Percentiles rank a stretch among this genome's conserved stretches.
phyloP scores from a whole-genome alignment of 1,284 basidiomycete species.

The Ceratobasidium theobromae region DNA sequence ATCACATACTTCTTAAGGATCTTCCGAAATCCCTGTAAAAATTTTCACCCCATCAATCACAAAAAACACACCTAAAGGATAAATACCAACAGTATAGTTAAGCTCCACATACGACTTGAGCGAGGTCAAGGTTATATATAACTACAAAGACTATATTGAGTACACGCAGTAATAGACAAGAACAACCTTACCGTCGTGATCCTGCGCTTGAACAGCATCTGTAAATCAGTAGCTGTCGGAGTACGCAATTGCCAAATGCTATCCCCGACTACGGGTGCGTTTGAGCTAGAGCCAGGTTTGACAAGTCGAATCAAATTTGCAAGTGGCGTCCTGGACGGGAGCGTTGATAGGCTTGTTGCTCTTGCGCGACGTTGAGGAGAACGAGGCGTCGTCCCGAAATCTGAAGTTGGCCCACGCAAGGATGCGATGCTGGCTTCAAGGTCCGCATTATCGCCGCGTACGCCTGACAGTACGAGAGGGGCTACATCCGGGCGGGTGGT shows the following conservation, averaged over 20 bases:
- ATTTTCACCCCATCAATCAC: background rate
- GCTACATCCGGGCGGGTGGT: constrained; percentile 17
- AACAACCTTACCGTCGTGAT: constrained; percentile 59
- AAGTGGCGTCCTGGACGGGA: constrained; percentile 16
- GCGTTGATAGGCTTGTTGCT: constrained; percentile 25
- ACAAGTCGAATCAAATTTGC: constrained; percentile 16
- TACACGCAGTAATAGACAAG: background rate
- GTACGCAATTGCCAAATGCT: constrained; percentile 76
- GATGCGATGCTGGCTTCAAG: constrained; percentile 35
- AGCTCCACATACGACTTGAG: constrained; percentile 92
- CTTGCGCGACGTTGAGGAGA: constrained; percentile 15
- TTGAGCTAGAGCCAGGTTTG: constrained; percentile 3
- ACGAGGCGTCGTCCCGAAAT: constrained; percentile 43
- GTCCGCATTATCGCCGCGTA: constrained; percentile 26
- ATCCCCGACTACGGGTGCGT: constrained; percentile 36
- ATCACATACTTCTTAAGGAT: constrained; percentile 86
- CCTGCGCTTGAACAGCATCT: constrained; percentile 87
- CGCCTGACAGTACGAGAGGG: constrained; percentile 1
- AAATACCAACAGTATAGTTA: constrained; percentile 74
- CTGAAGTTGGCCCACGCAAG: constrained; percentile 39
- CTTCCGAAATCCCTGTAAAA: constrained; percentile 74
- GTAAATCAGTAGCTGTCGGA: constrained; percentile 86
- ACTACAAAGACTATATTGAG: constrained; percentile 34
- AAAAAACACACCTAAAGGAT: background rate
- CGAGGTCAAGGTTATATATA: constrained; percentile 84